Base-by-base conservation (phyloP, 176 grass and related monocot genomes). In the Thinopyrum elongatum region DNA sequence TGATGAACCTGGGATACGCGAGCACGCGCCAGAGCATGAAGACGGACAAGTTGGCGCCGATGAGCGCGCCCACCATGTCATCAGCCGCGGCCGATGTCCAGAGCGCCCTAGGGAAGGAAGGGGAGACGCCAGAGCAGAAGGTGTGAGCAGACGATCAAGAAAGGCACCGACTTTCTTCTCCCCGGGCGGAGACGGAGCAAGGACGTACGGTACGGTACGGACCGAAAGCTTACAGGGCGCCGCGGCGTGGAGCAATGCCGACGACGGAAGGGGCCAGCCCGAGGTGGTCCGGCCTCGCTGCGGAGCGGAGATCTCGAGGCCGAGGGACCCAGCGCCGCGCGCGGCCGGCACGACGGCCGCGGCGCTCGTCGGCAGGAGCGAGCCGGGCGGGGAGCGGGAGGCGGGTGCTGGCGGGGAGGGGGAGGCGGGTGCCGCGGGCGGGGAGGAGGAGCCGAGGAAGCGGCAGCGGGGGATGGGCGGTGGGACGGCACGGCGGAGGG, bases 31-130 rank as follows among this genome's bases (percentile, higher is more conserved):
- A 95, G 30, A 98, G 58, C 60, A 92, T 59, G 75, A 92, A 98
- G 82, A 98, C 90, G 7, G 49, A 90, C 84, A 92, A 67, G 82
- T 98, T 98, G 76, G 84, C 87, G 55, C 84, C 84, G 13, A 91
- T 29, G 41, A 97, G 72, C 49, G 69, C 82, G 70, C 9, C 82
- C 84, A 97, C 90, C 58, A 85, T 22, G 19, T 81, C 78, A 0
- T 88, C 84, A 3, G 89, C 63, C 51, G 51, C 17, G 17, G 6
- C 51, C 6, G 17, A 55, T 21, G 51, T 55, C 51, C 51, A 55
- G 17, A 19, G 17, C 47, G 15, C 16, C 51, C 51, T 55, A 55
- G 51, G 17, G 51, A 19, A 19, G 47, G 4, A 46, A 46, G 46
- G 46, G 46, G 46, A 16, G 46, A 49, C 46, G 46, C 46, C 14